Percentiles rank a stretch among this genome's conserved stretches.
Conservation (phyloP, 257 asterid genomes). For the Handroanthus guayacan region DNA sequence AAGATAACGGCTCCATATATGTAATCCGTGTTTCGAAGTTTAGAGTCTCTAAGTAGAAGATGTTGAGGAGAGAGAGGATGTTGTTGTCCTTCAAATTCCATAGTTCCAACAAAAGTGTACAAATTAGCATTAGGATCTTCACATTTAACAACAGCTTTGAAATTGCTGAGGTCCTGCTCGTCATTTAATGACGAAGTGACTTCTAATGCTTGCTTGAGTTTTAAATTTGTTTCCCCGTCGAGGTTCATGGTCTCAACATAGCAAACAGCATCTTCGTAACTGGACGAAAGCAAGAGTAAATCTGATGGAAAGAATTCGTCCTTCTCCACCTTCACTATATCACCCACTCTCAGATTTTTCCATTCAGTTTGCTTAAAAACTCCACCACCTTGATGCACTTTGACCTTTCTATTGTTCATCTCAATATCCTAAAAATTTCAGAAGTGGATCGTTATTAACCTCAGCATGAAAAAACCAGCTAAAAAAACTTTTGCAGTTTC, state of each 20-base stretch:
- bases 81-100: slow-evolving; percentile 66
- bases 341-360: slow-evolving; percentile 84
- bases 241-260: slow-evolving; percentile 98
- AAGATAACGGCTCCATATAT: slow-evolving; percentile 85
- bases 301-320: slow-evolving; percentile 95
- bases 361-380: slow-evolving; percentile 64
- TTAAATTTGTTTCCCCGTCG: slow-evolving; percentile 92
- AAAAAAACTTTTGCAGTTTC: background rate
- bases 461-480: background rate
- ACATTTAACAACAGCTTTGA: slow-evolving; percentile 71
- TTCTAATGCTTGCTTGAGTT: slow-evolving; percentile 83
- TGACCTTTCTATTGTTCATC: slow-evolving; percentile 76
- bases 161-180: slow-evolving; percentile 54
- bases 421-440: slow-evolving; percentile 69
- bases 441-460: slow-evolving; percentile 23
- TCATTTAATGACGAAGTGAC: slow-evolving; percentile 61
- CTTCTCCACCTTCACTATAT: slow-evolving; percentile 82
- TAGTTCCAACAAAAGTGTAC: slow-evolving; percentile 79
- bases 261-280: slow-evolving; percentile 85
- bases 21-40: slow-evolving; percentile 79
- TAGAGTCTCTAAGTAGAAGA: slow-evolving; percentile 80
- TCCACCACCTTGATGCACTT: slow-evolving; percentile 75
- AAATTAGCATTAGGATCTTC: slow-evolving; percentile 95
- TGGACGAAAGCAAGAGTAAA: slow-evolving; percentile 79
- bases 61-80: slow-evolving; percentile 87